phyloP scores from a whole-genome alignment of 2,329 filamentous ascomycete genomes.

The Mycosphaerella sp. region DNA sequence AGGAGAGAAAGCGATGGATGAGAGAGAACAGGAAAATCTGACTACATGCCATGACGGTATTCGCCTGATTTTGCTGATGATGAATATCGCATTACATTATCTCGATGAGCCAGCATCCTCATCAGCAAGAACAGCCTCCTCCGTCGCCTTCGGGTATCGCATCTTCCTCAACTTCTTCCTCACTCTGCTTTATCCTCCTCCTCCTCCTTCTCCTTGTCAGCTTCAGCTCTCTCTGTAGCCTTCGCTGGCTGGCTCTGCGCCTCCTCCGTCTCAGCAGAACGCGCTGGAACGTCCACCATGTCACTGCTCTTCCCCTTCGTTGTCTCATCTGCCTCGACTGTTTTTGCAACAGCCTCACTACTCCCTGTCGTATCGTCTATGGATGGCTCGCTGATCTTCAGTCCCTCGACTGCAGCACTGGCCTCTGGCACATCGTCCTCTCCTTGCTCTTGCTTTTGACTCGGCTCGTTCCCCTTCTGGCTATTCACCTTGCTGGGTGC shows the following conservation, averaged over 20 bases:
- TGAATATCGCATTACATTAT: no score
- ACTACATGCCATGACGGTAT: no score
- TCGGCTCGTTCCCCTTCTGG: not conserved
- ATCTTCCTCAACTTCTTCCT: not conserved
- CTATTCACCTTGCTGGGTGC: not conserved
- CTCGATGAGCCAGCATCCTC: no score
- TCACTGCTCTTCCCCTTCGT: constrained; percentile 14
- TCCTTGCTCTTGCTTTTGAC: not conserved
- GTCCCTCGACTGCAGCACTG: not conserved
- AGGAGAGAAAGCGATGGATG: no score
- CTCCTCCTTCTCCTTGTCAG: constrained; percentile 12
- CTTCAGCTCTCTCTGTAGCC: constrained; percentile 9
- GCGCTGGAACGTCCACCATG: constrained; percentile 9
- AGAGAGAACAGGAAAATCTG: no score
- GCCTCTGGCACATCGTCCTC: not conserved
- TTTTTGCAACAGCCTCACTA: constrained; percentile 1
- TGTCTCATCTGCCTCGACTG: not conserved
- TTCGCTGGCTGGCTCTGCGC: constrained; percentile 5
- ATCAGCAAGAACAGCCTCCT: not conserved
- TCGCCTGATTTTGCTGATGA: no score
- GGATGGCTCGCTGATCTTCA: not conserved
- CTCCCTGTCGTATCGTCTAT: not conserved
- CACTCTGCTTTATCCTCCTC: constrained; percentile 10
- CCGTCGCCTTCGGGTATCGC: not conserved
- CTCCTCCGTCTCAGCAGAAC: constrained; percentile 19